These are phyloP conservation scores for Dianthus caryophyllus DNA, from an alignment of 148 eudicot genomes.

Conservation along the genomic window DNA sequence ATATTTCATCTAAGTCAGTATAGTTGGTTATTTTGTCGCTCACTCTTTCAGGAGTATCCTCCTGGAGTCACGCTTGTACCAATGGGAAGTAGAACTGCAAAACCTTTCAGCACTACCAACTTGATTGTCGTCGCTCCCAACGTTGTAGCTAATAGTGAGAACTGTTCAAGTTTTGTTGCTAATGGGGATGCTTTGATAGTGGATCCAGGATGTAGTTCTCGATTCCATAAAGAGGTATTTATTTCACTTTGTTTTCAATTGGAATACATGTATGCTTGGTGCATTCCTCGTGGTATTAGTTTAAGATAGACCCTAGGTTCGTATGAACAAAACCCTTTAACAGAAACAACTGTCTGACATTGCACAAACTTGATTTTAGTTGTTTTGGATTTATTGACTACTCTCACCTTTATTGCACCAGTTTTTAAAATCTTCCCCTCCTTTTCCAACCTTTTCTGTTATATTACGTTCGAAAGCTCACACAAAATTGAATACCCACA, in stretches of 20 bases:
- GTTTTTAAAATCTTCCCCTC: no score
- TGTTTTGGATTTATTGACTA: not conserved
- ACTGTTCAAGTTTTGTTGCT: slow-evolving; percentile 35
- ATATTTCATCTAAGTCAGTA: slow-evolving; percentile 2
- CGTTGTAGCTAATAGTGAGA: slow-evolving; percentile 19
- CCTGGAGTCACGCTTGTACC: slow-evolving; percentile 74
- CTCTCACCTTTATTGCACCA: no score
- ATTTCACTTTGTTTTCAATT: slow-evolving; percentile 1
- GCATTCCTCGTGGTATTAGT: not conserved
- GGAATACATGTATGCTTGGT: not conserved
- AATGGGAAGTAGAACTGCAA: slow-evolving; percentile 81
- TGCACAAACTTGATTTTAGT: not conserved
- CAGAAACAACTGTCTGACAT: slow-evolving; percentile 6
- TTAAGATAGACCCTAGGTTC: not conserved
- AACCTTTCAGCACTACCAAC: slow-evolving; percentile 86
- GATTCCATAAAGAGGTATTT: slow-evolving; percentile 58
- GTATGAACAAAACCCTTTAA: not conserved
- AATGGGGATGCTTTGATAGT: slow-evolving; percentile 84
- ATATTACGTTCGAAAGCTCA: no score
- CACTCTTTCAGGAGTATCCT: slow-evolving; percentile 69
- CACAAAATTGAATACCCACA: no score
- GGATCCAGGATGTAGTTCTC: slow-evolving; percentile 87
- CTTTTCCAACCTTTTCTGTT: no score
- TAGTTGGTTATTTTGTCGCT: slow-evolving; percentile 5
- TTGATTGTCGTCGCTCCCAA: slow-evolving; percentile 70